A percentile compares a stretch with the other conserved stretches of the same genome.
phyloP scores from a whole-genome alignment of 2,329 filamentous ascomycete species.

The Beauveria australis region DNA sequence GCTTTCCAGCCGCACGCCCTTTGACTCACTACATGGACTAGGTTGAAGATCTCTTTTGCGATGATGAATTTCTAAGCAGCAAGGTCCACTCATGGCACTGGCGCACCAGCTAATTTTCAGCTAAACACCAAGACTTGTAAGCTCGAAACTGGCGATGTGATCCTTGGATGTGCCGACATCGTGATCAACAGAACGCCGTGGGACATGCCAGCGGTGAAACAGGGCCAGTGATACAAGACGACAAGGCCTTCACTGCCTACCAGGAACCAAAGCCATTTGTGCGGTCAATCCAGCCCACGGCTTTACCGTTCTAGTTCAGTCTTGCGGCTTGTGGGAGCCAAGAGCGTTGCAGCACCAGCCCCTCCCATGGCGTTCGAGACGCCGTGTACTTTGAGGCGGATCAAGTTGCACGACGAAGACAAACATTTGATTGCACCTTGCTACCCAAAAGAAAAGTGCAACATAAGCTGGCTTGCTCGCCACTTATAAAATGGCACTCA shows the following conservation, averaged over 20 bases:
- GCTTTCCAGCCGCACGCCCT: background rate
- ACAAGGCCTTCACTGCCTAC: background rate
- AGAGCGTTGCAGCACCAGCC: background rate
- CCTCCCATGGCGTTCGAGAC: background rate
- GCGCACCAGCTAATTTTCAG: background rate
- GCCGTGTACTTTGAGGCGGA: background rate
- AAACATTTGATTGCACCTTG: background rate
- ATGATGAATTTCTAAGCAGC: slow-evolving; percentile 6
- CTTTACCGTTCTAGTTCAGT: background rate
- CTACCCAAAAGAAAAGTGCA: background rate
- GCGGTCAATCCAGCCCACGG: background rate
- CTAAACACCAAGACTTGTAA: background rate
- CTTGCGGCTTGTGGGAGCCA: background rate
- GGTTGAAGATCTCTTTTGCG: background rate
- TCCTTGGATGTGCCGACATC: background rate
- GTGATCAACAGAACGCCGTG: background rate
- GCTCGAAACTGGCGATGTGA: background rate
- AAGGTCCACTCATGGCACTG: background rate
- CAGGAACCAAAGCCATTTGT: background rate
- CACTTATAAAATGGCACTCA: background rate
- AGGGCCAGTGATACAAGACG: too few species aligned
- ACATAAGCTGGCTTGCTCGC: background rate
- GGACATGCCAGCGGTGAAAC: background rate
- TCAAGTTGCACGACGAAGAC: background rate
- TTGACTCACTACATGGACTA: background rate